phyloP scores from a whole-genome alignment of 192 early-diverging fungal species.

The Glomus cerebriforme region DNA sequence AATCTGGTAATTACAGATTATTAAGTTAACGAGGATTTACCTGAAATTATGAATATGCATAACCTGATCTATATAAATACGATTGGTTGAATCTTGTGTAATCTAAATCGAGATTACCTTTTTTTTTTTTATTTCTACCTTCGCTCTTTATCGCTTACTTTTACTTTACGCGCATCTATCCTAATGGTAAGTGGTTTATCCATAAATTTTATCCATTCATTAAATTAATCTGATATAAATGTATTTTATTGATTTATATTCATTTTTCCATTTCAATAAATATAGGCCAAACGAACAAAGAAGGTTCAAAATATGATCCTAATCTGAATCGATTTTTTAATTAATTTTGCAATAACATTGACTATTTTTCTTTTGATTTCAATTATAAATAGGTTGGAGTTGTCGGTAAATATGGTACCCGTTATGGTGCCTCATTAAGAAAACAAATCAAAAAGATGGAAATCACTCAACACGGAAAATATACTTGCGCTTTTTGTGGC shows the following conservation, averaged over 20 bases:
- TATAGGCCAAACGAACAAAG: slow-evolving; percentile 33
- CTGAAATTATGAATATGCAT: neutral
- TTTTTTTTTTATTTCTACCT: neutral
- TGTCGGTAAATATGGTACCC: slow-evolving; percentile 99
- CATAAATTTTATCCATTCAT: neutral
- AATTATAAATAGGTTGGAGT: slow-evolving; percentile 80
- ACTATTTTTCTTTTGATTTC: neutral
- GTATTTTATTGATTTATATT: neutral
- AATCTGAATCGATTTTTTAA: neutral
- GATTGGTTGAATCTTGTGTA: neutral
- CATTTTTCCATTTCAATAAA: neutral
- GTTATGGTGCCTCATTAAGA: slow-evolving; percentile 99
- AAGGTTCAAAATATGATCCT: slow-evolving; percentile 8
- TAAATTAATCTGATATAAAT: neutral
- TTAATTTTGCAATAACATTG: neutral
- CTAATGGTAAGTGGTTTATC: neutral
- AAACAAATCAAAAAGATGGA: slow-evolving; percentile 81
- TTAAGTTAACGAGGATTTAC: too few species aligned
- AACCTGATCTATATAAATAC: neutral
- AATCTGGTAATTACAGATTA: too few species aligned
- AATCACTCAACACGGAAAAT: slow-evolving; percentile 99
- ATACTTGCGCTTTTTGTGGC: slow-evolving; percentile 99
- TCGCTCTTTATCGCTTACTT: too few species aligned
- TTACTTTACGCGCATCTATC: neutral
- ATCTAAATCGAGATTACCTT: neutral